Conservation (phyloP, 768 basidiomycete genomes). For the Lentinula guzmanii region DNA sequence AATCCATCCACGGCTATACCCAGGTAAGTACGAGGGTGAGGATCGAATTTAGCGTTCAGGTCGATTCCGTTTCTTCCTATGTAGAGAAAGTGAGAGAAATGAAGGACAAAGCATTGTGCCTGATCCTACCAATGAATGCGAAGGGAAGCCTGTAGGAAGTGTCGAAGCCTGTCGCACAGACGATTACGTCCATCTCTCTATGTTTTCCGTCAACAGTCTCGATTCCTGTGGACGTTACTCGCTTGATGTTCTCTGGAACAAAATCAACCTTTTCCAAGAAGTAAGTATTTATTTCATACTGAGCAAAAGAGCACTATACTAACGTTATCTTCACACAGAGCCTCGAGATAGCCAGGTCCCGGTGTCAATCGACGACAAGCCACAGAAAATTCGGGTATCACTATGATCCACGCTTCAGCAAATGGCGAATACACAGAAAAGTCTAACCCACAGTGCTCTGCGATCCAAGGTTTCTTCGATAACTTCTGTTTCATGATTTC, state of each 20-base stretch:
- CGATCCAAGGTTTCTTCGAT: constrained; percentile 54
- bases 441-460: constrained; percentile 38
- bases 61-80: constrained; percentile 46
- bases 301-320: not conserved
- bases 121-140: constrained; percentile 11
- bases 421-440: not conserved
- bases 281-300: not conserved
- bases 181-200: constrained; percentile 51
- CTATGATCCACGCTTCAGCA: constrained; percentile 19
- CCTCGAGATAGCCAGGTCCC: constrained; percentile 63
- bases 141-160: not conserved
- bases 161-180: constrained; percentile 54
- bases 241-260: constrained; percentile 41
- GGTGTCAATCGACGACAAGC: constrained; percentile 62
- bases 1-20: constrained; percentile 55
- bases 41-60: constrained; percentile 47
- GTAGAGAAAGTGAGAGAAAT: constrained; percentile 45
- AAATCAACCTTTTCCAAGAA: constrained; percentile 40
- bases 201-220: constrained; percentile 49
- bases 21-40: constrained; percentile 54
- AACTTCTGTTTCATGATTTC: constrained; percentile 44
- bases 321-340: constrained; percentile 58
- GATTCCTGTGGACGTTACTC: constrained; percentile 48
- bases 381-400: constrained; percentile 55
- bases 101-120: constrained; percentile 50